Percentiles rank a stretch among this genome's conserved stretches.
Evolutionary conservation across 805 yeast species (phyloP).

Genomic region (Starmera caribaea): DNA sequence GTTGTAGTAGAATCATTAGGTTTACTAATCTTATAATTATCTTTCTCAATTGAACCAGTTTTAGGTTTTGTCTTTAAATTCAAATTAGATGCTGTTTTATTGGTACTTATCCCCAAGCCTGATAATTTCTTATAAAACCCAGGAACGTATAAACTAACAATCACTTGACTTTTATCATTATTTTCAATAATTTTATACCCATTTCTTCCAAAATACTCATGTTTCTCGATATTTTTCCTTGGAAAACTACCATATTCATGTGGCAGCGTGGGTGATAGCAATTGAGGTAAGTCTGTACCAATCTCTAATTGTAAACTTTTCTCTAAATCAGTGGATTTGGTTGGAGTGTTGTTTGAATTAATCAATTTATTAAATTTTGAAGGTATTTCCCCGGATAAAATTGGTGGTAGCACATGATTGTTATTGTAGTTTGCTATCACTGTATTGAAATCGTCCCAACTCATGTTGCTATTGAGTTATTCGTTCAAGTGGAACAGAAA

Average conservation of each 20-base stretch:
- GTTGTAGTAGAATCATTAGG: too few relatives aligned
- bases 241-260: neutral
- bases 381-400: too few relatives aligned
- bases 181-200: slow-evolving; percentile 3
- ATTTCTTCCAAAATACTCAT: slow-evolving; percentile 6
- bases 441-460: too few relatives aligned
- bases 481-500: too few relatives aligned
- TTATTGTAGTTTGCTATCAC: too few relatives aligned
- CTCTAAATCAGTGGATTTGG: neutral
- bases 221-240: slow-evolving; percentile 4
- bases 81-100: neutral
- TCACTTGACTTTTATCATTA: neutral
- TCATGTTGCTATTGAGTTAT: too few relatives aligned
- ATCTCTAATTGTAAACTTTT: too few relatives aligned
- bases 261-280: neutral
- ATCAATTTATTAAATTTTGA: too few relatives aligned
- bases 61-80: neutral
- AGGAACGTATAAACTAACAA: slow-evolving; percentile 10
- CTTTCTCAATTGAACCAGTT: too few relatives aligned
- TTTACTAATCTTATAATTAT: too few relatives aligned
- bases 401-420: too few relatives aligned
- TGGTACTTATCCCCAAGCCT: slow-evolving; percentile 1
- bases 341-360: too few relatives aligned
- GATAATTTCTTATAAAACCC: slow-evolving; percentile 3
- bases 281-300: neutral